phyloP scores from a whole-genome alignment of 1,284 basidiomycete species.

The Malassezia japonica region DNA sequence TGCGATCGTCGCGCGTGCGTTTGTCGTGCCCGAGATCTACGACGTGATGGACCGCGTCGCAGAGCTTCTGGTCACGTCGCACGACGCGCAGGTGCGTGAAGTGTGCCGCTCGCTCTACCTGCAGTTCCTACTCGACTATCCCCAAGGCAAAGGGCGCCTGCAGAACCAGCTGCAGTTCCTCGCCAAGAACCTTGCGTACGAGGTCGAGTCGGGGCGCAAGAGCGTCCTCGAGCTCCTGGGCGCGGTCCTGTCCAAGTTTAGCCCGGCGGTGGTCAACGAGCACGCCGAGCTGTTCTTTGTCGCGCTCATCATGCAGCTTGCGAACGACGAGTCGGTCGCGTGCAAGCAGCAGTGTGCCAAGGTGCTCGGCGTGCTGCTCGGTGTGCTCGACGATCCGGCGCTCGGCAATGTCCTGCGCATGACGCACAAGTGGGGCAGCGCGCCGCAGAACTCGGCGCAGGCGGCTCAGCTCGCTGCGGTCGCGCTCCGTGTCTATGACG shows the following conservation, averaged over 20 bases:
- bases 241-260: constrained; percentile 77
- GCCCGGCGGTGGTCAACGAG: constrained; percentile 63
- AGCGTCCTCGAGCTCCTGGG: constrained; percentile 84
- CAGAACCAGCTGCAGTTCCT: constrained; percentile 82
- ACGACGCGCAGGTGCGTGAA: constrained; percentile 81
- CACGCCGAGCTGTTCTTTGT: constrained; percentile 85
- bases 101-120: constrained; percentile 77
- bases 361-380: constrained; percentile 67
- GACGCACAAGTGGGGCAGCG: constrained; percentile 66
- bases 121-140: constrained; percentile 94
- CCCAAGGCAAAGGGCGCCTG: constrained; percentile 84
- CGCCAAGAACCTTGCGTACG: constrained; percentile 84
- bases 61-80: constrained; percentile 85
- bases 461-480: constrained; percentile 57
- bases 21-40: constrained; percentile 93
- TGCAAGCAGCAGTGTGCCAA: constrained; percentile 78
- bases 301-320: constrained; percentile 79
- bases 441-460: constrained; percentile 53
- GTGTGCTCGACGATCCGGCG: constrained; percentile 59
- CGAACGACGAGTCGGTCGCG: constrained; percentile 81
- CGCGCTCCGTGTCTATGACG: constrained; percentile 56
- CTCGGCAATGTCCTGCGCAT: constrained; percentile 60
- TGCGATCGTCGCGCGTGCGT: constrained; percentile 80
- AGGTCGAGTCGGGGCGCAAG: constrained; percentile 75
- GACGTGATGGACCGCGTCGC: constrained; percentile 94